Evolutionary conservation across 2,329 filamentous ascomycete genomes (phyloP).

Genomic region (Pestalotiopsis sp.): DNA sequence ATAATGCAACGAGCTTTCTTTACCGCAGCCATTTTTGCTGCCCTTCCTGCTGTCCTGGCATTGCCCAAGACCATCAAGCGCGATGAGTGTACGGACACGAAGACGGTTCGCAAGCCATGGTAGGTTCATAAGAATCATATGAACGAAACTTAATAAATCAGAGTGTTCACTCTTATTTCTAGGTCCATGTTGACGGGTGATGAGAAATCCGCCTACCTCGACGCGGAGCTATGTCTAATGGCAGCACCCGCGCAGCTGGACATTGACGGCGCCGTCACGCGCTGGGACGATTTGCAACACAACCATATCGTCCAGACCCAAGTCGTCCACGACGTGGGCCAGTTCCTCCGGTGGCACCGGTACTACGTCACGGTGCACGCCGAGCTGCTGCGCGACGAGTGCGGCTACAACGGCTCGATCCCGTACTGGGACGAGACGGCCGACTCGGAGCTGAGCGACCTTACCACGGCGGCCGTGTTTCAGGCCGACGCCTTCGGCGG

Average conservation of each 20-base stretch:
- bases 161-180: not conserved
- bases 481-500: conserved; percentile 2
- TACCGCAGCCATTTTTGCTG: not conserved
- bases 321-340: conserved; percentile 22
- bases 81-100: not conserved
- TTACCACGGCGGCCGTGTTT: not conserved
- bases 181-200: not conserved
- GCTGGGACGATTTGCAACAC: conserved; percentile 1
- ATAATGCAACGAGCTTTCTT: not conserved
- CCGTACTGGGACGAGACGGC: conserved; percentile 12
- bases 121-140: not conserved
- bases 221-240: conserved; percentile 5
- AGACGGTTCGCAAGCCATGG: not conserved
- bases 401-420: conserved; percentile 19
- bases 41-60: not conserved
- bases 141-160: not conserved
- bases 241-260: not conserved
- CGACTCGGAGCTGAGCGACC: not conserved
- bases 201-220: not conserved
- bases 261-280: not conserved
- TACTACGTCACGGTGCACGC: conserved; percentile 17
- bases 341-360: conserved; percentile 20
- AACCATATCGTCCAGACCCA: conserved; percentile 2
- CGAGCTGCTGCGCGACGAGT: conserved; percentile 17
- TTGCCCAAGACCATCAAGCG: not conserved